phyloP scores from a whole-genome alignment of 2,329 filamentous ascomycete genomes.

The Madurella fahalii region DNA sequence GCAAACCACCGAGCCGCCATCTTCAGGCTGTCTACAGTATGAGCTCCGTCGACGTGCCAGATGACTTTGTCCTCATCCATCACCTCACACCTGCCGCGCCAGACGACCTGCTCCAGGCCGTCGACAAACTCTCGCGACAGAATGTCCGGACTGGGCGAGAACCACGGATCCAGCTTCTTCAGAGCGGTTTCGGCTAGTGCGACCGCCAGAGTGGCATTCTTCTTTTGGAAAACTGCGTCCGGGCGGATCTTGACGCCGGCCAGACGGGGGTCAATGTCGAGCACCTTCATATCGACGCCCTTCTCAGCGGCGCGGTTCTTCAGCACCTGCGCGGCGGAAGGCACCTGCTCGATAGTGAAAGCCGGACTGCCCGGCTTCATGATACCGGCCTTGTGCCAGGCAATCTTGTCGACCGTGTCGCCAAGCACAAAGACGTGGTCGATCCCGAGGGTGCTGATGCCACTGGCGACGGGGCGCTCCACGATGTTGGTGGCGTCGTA shows the following conservation, averaged over 20 bases:
- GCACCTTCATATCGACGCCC: constrained; percentile 42
- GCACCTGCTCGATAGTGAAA: constrained; percentile 53
- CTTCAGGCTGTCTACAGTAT: constrained; percentile 85
- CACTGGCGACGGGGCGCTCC: constrained; percentile 51
- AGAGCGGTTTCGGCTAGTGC: constrained; percentile 50
- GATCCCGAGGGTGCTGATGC: constrained; percentile 61
- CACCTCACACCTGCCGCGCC: constrained; percentile 73
- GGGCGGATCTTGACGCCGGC: constrained; percentile 46
- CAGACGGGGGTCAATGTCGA: constrained; percentile 46
- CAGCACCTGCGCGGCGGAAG: constrained; percentile 50
- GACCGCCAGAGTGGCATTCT: constrained; percentile 49
- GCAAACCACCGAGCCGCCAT: constrained; percentile 81
- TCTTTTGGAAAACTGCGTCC: constrained; percentile 54
- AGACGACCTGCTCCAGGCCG: constrained; percentile 70
- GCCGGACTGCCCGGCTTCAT: constrained; percentile 58
- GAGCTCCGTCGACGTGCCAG: constrained; percentile 92
- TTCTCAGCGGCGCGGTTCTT: constrained; percentile 52
- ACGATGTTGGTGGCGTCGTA: constrained; percentile 67
- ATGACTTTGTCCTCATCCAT: constrained; percentile 53
- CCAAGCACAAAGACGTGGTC: constrained; percentile 65
- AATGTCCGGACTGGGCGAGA: constrained; percentile 14
- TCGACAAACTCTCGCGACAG: constrained; percentile 63
- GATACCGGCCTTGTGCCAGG: constrained; percentile 72
- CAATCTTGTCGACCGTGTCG: constrained; percentile 59
- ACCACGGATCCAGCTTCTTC: constrained; percentile 37